Evolutionary conservation across 2,329 filamentous ascomycete genomes (phyloP).

Genomic region (Nemania diffusa): DNA sequence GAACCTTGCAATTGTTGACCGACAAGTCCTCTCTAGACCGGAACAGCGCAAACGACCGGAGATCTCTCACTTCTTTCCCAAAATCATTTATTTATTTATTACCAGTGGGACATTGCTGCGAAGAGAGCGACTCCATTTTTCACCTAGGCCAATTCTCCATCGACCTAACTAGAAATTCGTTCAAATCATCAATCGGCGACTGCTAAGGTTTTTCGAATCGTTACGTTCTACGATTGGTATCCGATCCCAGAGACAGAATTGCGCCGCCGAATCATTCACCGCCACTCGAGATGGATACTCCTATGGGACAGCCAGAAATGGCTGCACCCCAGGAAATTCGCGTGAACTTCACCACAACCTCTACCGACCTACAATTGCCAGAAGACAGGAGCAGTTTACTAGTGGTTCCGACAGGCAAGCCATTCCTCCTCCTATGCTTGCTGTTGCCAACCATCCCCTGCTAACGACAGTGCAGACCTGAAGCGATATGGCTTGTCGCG

Average conservation of each 20-base stretch:
- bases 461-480: slow-evolving; percentile 61
- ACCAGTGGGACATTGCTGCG: too few species aligned
- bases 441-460: background rate
- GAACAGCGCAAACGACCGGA: background rate
- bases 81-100: background rate
- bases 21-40: background rate
- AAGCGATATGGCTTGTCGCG: slow-evolving; percentile 76
- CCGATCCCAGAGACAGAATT: slow-evolving; percentile 1
- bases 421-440: background rate
- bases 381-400: slow-evolving; percentile 68
- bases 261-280: background rate
- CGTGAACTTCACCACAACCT: slow-evolving; percentile 74
- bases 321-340: slow-evolving; percentile 64
- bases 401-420: slow-evolving; percentile 68
- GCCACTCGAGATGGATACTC: slow-evolving; percentile 39
- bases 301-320: slow-evolving; percentile 41
- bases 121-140: background rate
- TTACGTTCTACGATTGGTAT: background rate
- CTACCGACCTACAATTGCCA: slow-evolving; percentile 70
- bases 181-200: background rate
- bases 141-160: background rate
- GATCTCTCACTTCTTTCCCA: background rate
- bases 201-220: background rate
- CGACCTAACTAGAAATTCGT: background rate
- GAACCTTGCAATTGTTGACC: background rate